Base-by-base conservation (phyloP, 2,329 filamentous ascomycete genomes). In the Phyllosticta citriasiana region DNA sequence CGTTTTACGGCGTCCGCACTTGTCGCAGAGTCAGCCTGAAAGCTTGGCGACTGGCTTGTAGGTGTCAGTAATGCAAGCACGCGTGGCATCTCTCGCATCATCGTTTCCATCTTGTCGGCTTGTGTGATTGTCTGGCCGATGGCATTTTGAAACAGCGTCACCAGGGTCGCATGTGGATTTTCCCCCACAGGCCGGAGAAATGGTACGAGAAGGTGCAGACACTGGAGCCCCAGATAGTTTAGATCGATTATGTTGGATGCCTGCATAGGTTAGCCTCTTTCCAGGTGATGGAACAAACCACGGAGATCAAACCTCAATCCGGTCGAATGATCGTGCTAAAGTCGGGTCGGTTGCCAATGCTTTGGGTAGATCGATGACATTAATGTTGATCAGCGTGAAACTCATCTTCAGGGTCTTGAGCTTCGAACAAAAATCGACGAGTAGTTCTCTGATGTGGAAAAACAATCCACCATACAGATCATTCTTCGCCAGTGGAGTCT, bases 111-210 rank as follows among this genome's bases (percentile, higher is more conserved):
- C 1, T 10, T 51, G 55, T 57, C 55, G 2, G 19, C 19, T 9
- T 27, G 50, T 26, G 19, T 64, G 47, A 73, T 65, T 1, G 27
- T 55, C 57, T 66, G 64, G 2, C 54, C 10, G 22, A 73, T 64
- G 1, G 73, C 75, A 62, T 76, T 76, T 56, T 76, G 64, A 68
- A 77, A 79, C 0, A 77, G 69, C 9, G 72, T 71, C n/a, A 80
- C 61, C 0, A 79, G 66, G 0, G 74, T 76, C 1, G 77, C 77
- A 27, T 75, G 67, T 0, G 72, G 70, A 61, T 78, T 79, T 6
- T 70, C 53, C 1, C 2, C 1, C 7, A 63, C 68, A 0, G 62
- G 22, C 57, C 76, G 68, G 0, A 80, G 71, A 1, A 77, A 59
- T 0, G 69, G 71, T 3, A 63, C 66, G 40, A 78, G 70, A 9